phyloP scores from a whole-genome alignment of 257 asterid species.

The Gardenia jasminoides region DNA sequence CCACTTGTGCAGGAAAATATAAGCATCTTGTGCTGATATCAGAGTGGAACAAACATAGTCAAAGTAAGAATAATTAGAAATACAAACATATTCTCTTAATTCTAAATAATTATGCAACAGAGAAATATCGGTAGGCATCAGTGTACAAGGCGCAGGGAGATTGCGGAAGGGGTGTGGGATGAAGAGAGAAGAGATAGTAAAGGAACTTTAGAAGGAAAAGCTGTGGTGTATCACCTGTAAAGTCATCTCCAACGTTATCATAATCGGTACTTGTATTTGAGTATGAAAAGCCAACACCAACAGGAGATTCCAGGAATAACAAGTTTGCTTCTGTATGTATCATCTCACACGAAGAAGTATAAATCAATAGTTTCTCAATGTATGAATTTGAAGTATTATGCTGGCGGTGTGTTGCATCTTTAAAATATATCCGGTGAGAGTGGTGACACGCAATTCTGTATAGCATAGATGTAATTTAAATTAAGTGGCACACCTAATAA shows the following conservation, averaged over 20 bases:
- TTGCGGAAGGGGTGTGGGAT: not conserved
- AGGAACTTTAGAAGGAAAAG: not conserved
- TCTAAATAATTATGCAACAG: not conserved
- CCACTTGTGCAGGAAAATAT: constrained; percentile 79
- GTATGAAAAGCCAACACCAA: constrained; percentile 92
- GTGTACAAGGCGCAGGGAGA: not conserved
- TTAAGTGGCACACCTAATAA: not conserved
- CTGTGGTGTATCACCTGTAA: constrained; percentile 50
- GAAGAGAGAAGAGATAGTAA: not conserved
- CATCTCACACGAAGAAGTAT: constrained; percentile 22
- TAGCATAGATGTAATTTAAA: not conserved
- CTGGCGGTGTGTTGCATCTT: not conserved
- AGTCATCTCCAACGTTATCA: constrained; percentile 72
- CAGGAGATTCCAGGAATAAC: constrained; percentile 85
- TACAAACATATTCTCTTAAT: not conserved
- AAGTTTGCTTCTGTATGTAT: constrained; percentile 89
- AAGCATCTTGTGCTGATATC: constrained; percentile 71
- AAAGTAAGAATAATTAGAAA: not conserved
- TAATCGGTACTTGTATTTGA: constrained; percentile 69
- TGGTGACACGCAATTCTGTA: not conserved
- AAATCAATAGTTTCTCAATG: not conserved
- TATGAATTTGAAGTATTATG: not conserved
- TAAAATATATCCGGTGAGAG: not conserved
- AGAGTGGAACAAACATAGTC: not conserved
- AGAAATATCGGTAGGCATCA: too few species aligned